A percentile compares a stretch with the other conserved stretches of the same genome.
phyloP scores from a whole-genome alignment of 2,329 filamentous ascomycete species.

The Sporothrix schenckii region DNA sequence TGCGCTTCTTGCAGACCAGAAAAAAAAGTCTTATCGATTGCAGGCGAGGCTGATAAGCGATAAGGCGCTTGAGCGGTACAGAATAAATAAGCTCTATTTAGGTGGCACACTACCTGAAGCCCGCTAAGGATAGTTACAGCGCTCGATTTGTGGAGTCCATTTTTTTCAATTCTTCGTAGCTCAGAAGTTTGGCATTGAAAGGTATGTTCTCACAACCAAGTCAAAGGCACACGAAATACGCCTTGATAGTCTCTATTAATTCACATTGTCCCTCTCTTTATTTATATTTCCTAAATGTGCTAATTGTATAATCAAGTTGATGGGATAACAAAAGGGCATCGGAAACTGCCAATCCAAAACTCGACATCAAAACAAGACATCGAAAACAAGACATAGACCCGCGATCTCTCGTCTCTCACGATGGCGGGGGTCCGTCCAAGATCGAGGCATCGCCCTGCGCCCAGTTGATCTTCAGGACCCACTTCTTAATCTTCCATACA shows the following conservation, averaged over 20 bases:
- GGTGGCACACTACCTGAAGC: background rate
- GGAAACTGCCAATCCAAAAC: background rate
- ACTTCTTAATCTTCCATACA: conserved; percentile 17
- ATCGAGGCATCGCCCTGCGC: background rate
- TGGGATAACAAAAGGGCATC: background rate
- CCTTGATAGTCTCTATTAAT: no score
- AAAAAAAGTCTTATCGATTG: conserved; percentile 23
- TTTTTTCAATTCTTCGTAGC: no score
- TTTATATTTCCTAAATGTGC: no score
- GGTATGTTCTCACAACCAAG: background rate
- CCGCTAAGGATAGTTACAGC: background rate
- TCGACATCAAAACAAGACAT: background rate
- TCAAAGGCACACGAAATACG: background rate
- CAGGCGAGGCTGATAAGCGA: conserved; percentile 8
- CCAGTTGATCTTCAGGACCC: background rate
- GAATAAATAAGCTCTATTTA: background rate
- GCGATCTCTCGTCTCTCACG: background rate
- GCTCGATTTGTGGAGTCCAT: background rate
- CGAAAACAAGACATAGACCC: background rate
- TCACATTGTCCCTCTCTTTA: no score
- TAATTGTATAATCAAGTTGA: background rate
- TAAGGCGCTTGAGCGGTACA: background rate
- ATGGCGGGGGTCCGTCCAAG: conserved; percentile 9
- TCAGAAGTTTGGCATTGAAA: background rate
- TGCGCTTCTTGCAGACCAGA: background rate